Percentiles rank a stretch among this genome's conserved stretches.
These are phyloP conservation scores for Quercus bicolor DNA, from an alignment of 306 rosid species.

Conservation along the genomic window DNA sequence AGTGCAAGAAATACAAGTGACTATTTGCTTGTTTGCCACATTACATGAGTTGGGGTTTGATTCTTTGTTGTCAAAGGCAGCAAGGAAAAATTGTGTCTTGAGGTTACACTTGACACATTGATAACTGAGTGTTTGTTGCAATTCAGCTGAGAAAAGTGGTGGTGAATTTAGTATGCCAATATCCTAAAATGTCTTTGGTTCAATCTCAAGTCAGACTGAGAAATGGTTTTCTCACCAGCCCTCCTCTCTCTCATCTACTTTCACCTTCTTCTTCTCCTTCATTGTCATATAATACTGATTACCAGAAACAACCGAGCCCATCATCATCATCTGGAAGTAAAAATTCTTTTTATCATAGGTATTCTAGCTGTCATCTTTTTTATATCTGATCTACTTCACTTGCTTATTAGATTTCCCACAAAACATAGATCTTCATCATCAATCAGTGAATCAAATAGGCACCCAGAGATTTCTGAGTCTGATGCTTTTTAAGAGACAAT, in stretches of 20 bases:
- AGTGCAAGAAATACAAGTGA: no score
- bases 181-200: conserved; percentile 52
- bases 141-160: not conserved
- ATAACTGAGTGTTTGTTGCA: conserved; percentile 18
- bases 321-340: conserved; percentile 49
- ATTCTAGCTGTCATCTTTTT: conserved; percentile 67
- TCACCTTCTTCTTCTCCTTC: conserved; percentile 20
- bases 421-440: conserved; percentile 53
- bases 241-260: conserved; percentile 34
- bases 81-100: conserved; percentile 25
- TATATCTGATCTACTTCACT: conserved; percentile 64
- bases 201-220: conserved; percentile 40
- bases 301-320: conserved; percentile 37
- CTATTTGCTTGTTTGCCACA: no score
- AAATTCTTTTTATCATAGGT: conserved; percentile 57
- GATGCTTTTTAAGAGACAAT: conserved; percentile 65
- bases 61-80: no score
- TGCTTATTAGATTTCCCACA: conserved; percentile 60
- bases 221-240: conserved; percentile 31
- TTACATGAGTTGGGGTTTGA: no score
- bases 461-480: conserved; percentile 57
- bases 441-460: conserved; percentile 51
- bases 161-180: conserved; percentile 29
- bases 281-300: conserved; percentile 31
- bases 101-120: not conserved